Evolutionary conservation across 2,329 filamentous ascomycete genomes (phyloP), one percentile per base, ranked within the genome.

Genomic region (Fusarium concolor): DNA sequence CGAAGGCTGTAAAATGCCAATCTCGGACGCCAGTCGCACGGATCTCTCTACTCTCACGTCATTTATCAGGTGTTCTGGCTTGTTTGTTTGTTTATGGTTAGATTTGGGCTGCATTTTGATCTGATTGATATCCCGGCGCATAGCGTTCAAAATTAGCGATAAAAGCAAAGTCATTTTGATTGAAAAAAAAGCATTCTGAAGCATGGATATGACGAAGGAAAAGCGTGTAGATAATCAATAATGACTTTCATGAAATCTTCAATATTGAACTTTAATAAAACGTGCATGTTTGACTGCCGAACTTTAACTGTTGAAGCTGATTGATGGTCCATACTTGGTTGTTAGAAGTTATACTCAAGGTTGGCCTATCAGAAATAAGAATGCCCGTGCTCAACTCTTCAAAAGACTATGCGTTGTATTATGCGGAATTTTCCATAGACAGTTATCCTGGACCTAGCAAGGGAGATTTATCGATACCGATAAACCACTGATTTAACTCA

Each of bases 1-100:
- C 80, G 86, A 70, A 84, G 85, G 74, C 77, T 89, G 57, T 89
- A 78, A 81, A 60, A 77, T 81, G 56, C 44, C 55, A 55, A 61
- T 38, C 47, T 60, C 69, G 54, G 57, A 68, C 50, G 56, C 87
- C 77, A 81, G 50, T 38, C 80, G 55, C 35, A 49, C 52, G 56
- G 67, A 74, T 71, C 63, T 71, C 70, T 74, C 71, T 73, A 64
- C 71, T 74, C 71, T 65, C 60, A 56, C 47, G 53, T 67, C 64
- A 59, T 53, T 69, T 58, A 20, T 24, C 22, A 29, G 43, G 57
- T n/a, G 60, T 64, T 71, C 46, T 46, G 59, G 47, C 28, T 47
- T 56, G 47, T 31, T 47, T 56, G 46, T 43, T 46, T 52, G 44
- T 35, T 31, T 18, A 45, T 44, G 50, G 45, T 47, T 67, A 45